Conservation (phyloP, 2,329 filamentous ascomycete species). For the Colletotrichum simmondsii region DNA sequence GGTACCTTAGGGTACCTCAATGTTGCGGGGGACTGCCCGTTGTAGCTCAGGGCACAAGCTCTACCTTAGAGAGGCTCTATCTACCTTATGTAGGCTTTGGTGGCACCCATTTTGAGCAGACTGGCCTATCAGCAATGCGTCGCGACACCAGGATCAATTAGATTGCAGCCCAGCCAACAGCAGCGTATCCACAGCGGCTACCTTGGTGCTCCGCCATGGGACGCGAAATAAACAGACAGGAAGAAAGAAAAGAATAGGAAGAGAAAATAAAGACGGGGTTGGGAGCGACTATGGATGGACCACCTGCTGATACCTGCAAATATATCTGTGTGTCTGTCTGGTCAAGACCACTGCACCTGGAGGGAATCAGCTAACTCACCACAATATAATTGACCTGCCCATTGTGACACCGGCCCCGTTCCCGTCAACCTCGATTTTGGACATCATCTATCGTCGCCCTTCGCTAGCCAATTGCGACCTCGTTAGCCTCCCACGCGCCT, state of each 20-base stretch:
- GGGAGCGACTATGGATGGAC: background rate
- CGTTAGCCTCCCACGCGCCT: background rate
- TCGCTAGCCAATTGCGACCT: background rate
- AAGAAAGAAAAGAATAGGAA: background rate
- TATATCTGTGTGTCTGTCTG: background rate
- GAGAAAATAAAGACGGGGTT: background rate
- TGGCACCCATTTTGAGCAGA: background rate
- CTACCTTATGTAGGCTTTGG: background rate
- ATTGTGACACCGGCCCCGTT: background rate
- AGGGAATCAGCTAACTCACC: background rate
- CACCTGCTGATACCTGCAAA: background rate
- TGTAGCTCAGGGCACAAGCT: background rate
- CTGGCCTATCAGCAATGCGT: slow-evolving; percentile 11
- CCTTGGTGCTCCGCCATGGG: background rate
- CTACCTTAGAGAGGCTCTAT: too few species aligned
- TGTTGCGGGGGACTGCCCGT: background rate
- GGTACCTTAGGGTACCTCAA: too few species aligned
- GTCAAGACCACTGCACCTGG: background rate
- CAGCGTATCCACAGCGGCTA: background rate
- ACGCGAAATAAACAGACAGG: slow-evolving; percentile 22
- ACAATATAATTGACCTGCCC: background rate
- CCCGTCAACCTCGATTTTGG: background rate
- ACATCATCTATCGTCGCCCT: background rate
- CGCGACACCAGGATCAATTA: background rate
- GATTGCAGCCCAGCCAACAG: slow-evolving; percentile 12